Evolutionary conservation across 208 protist genomes (phyloP), one percentile per base, ranked within the genome.

Genomic region (Leptomonas pyrrhocoris): DNA sequence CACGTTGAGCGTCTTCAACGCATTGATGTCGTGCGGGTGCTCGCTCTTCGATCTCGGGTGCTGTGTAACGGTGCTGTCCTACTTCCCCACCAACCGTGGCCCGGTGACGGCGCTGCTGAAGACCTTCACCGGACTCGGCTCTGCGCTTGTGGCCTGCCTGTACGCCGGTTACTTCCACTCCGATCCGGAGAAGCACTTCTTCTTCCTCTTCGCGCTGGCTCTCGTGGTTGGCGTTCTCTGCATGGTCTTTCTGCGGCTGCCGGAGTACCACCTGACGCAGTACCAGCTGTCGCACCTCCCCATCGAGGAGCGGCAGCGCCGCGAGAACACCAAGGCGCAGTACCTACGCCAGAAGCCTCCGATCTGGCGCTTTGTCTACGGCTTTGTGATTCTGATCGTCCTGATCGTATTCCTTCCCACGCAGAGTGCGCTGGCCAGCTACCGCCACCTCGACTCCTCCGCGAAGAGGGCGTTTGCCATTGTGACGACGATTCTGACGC

Each of bases 361-460:
- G 19, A 79, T 85, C 55, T 78, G 67, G 71, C 82, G 83, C 40
- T 94, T 94, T 72, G 75, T 78, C 56, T 84, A 77, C 56, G 88
- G 88, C 7, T 68, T 91, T 42, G 25, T 23, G 0, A 61, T 94
- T 28, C 73, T 94, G 46, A 15, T 83, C 46, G 54, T 83, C 0
- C 80, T 94, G 36, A 76, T 84, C 36, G 51, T 89, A 18, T 94
- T 81, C 66, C 69, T 94, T 23, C 85, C 88, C 2, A 21, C 81
- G 8, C 79, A 77, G 21, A 68, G 65, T 9, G 80, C 79, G 13
- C 50, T 94, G n/a, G 36, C 74, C 8, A 74, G 75, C 16, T 76
- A 70, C 55, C n/a, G n/a, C n/a, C n/a, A n/a, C n/a, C n/a, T n/a
- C 23, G 78, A n/a, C 58, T 74, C 81, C 2, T 66, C 34, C 74